A percentile compares a stretch with the other conserved stretches of the same genome.
Conservation (phyloP, 352 stramenopile genomes). For the Globisporangium cystogenes region DNA sequence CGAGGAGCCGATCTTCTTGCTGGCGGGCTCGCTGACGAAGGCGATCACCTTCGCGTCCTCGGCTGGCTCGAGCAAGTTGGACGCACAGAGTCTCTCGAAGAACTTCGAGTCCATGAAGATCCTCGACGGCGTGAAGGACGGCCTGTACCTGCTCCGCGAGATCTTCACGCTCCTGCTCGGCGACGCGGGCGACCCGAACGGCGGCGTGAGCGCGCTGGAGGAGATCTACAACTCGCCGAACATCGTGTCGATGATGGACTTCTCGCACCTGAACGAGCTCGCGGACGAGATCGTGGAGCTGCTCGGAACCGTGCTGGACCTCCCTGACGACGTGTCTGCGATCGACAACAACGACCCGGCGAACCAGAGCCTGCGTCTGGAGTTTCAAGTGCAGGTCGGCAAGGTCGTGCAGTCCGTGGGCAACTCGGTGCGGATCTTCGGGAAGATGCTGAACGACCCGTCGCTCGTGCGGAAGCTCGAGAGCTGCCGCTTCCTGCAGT, state of each 20-base stretch:
- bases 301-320: constrained; percentile 67
- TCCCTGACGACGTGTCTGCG: constrained; percentile 62
- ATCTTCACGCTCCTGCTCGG: constrained; percentile 73
- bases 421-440: constrained; percentile 34
- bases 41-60: constrained; percentile 57
- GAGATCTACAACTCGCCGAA: constrained; percentile 57
- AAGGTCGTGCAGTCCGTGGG: constrained; percentile 53
- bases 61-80: constrained; percentile 37
- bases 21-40: constrained; percentile 67
- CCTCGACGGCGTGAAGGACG: constrained; percentile 53
- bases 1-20: constrained; percentile 76
- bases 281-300: constrained; percentile 69
- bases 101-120: constrained; percentile 55
- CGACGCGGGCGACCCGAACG: constrained; percentile 32
- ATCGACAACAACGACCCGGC: constrained; percentile 33
- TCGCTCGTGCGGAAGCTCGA: constrained; percentile 41
- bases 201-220: constrained; percentile 48
- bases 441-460: constrained; percentile 56
- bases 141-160: constrained; percentile 46
- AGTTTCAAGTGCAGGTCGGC: constrained; percentile 64
- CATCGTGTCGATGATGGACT: constrained; percentile 49
- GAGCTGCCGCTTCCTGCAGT: constrained; percentile 53
- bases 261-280: constrained; percentile 51
- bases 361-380: constrained; percentile 43
- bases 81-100: constrained; percentile 44